Evolutionary conservation across 2,329 filamentous ascomycete genomes (phyloP), one percentile per base, ranked within the genome.

Genomic region (Hymenoscyphus fraxineus): DNA sequence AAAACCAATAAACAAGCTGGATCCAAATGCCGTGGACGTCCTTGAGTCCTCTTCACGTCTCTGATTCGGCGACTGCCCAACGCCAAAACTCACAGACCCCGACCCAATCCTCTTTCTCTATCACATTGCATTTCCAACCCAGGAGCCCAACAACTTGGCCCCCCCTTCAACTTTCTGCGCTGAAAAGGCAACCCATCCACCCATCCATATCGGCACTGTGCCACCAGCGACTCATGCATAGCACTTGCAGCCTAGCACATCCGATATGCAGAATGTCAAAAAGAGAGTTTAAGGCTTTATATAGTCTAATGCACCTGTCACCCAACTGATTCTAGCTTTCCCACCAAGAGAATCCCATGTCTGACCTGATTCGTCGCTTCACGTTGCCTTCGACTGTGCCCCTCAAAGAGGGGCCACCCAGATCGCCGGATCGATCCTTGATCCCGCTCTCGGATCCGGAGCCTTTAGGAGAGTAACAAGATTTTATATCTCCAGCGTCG

Each of bases 131-230:
- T 44, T 51, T 58, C 41, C 15, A 57, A 15, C 15, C 59, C 16
- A 35, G 40, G 54, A 27, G 32, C 16, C 54, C 54, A 47, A 19
- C 10, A 47, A 47, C 19, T n/a, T 51, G 44, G 44, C 44, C n/a
- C n/a, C n/a, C 44, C 22, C 44, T 27, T 27, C 27, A 27, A 22
- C 22, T 22, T 51, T 51, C 44, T 51, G 44, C 44, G 44, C 15
- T 22, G 19, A n/a, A 31, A 22, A 44, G 35, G 35, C 7, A 55
- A 58, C 27, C 32, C 54, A 58, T 35, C 44, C n/a, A 51, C 44
- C 44, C 27, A 27, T 38, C 38, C 57, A 41, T 59, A 59, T 63
- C 61, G 61, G 61, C 61, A 63, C 61, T 63, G 61, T 54, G 61
- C 56, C 40, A 27, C 44, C 61, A 51, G 54, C 61, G 57, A 63